These are phyloP conservation scores for Nannizziopsis arthrosporioides DNA, from an alignment of 2,329 filamentous ascomycete genomes.

Conservation along the genomic window DNA sequence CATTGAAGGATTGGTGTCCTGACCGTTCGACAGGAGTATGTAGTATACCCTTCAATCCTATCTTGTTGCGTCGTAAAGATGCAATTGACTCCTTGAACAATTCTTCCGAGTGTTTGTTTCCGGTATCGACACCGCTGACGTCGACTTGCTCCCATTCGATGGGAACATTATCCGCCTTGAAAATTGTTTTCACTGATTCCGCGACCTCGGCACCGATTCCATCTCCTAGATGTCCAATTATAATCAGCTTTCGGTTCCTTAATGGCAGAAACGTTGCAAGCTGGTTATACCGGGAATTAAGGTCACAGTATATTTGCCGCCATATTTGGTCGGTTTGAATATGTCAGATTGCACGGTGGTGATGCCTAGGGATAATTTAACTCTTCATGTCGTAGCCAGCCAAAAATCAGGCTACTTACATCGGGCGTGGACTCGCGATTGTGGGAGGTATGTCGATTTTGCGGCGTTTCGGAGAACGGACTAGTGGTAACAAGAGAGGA, in stretches of 20 bases:
- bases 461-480: conserved; percentile 46
- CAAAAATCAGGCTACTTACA: conserved; percentile 34
- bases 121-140: conserved; percentile 78
- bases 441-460: conserved; percentile 37
- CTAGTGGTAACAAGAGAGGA: conserved; percentile 31
- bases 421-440: conserved; percentile 43
- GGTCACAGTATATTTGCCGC: conserved; percentile 98
- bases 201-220: conserved; percentile 97
- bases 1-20: conserved; percentile 98
- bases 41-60: conserved; percentile 96
- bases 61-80: conserved; percentile 95
- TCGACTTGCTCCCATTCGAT: conserved; percentile 99
- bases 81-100: conserved; percentile 92
- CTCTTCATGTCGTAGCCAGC: neutral
- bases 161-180: conserved; percentile 98
- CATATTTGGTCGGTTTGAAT: conserved; percentile 98
- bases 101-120: conserved; percentile 78
- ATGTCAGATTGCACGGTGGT: conserved; percentile 87
- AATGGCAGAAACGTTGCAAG: conserved; percentile 14
- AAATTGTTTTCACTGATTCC: conserved; percentile 96
- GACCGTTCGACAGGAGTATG: conserved; percentile 95
- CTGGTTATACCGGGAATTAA: conserved; percentile 69
- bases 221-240: conserved; percentile 48
- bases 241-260: neutral
- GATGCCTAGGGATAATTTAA: conserved; percentile 37